A percentile compares a stretch with the other conserved stretches of the same genome.
Conservation (phyloP, 1,139 yeast genomes). For the Zygosaccharomyces sapae region DNA sequence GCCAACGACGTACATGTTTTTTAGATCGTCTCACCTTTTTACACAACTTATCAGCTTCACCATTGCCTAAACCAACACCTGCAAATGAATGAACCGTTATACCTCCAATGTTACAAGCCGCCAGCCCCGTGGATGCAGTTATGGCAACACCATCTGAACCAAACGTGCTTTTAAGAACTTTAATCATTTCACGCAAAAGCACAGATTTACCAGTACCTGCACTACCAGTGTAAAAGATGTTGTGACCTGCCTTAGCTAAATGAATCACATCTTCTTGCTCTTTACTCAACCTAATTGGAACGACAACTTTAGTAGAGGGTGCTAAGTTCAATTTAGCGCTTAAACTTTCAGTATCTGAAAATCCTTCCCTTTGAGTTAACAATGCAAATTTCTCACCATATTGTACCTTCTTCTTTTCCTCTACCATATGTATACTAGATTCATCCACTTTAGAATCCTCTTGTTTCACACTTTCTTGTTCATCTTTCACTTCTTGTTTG, state of each 20-base stretch:
- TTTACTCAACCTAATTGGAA: slow-evolving; percentile 47
- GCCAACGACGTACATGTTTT: slow-evolving; percentile 60
- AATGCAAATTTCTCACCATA: slow-evolving; percentile 27
- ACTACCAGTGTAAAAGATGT: slow-evolving; percentile 84
- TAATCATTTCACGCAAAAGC: slow-evolving; percentile 64
- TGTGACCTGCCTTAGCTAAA: slow-evolving; percentile 58
- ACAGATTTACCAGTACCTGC: slow-evolving; percentile 96
- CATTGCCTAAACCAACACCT: slow-evolving; percentile 75
- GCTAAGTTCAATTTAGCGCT: slow-evolving; percentile 19
- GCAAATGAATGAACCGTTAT: slow-evolving; percentile 79
- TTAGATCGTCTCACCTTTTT: slow-evolving; percentile 55
- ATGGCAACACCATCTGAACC: slow-evolving; percentile 61
- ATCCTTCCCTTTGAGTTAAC: slow-evolving; percentile 24
- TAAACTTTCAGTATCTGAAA: slow-evolving; percentile 18
- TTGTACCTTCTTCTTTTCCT: slow-evolving; percentile 13
- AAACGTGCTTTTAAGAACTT: slow-evolving; percentile 48
- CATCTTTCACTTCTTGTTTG: not conserved
- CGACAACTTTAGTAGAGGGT: slow-evolving; percentile 29
- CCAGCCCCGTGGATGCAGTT: slow-evolving; percentile 90
- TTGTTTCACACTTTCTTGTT: not conserved
- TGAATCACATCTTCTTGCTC: slow-evolving; percentile 71
- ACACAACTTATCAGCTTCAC: slow-evolving; percentile 42
- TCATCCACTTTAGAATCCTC: slow-evolving; percentile 5
- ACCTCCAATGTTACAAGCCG: slow-evolving; percentile 91
- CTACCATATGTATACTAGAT: slow-evolving; percentile 13